phyloP scores from a whole-genome alignment of 805 yeast species.

The Monosporozyma solicola region DNA sequence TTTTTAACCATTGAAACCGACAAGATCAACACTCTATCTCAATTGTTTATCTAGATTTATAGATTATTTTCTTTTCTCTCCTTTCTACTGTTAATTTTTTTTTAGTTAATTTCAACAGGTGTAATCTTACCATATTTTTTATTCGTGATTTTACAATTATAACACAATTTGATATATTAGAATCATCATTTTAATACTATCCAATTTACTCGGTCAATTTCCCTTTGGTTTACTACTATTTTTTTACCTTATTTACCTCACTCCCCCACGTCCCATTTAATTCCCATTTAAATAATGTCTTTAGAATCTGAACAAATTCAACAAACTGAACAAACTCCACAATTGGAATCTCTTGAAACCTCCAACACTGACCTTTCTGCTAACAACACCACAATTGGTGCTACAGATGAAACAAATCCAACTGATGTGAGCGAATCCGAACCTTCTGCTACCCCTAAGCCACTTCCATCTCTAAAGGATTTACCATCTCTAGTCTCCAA shows the following conservation, averaged over 20 bases:
- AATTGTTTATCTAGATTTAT: background rate
- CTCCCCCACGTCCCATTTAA: background rate
- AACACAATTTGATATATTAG: background rate
- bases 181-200: background rate
- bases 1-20: background rate
- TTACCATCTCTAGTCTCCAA: slow-evolving; percentile 60
- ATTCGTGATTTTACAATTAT: background rate
- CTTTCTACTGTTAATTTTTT: background rate
- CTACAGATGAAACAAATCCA: slow-evolving; percentile 19
- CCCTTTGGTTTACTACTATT: slow-evolving; percentile 6
- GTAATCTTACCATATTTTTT: background rate
- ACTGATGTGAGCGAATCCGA: slow-evolving; percentile 1
- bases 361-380: slow-evolving; percentile 48
- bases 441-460: slow-evolving; percentile 9
- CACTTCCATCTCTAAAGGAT: slow-evolving; percentile 33
- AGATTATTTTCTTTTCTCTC: background rate
- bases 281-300: slow-evolving; percentile 2
- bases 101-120: background rate
- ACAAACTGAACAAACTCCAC: slow-evolving; percentile 1
- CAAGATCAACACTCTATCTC: background rate
- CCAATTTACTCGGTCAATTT: background rate
- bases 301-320: background rate
- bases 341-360: background rate
- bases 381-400: slow-evolving; percentile 76
- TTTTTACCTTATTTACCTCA: background rate